Evolutionary conservation across 148 eudicot species (phyloP).

Genomic region (Rheum nobile): DNA sequence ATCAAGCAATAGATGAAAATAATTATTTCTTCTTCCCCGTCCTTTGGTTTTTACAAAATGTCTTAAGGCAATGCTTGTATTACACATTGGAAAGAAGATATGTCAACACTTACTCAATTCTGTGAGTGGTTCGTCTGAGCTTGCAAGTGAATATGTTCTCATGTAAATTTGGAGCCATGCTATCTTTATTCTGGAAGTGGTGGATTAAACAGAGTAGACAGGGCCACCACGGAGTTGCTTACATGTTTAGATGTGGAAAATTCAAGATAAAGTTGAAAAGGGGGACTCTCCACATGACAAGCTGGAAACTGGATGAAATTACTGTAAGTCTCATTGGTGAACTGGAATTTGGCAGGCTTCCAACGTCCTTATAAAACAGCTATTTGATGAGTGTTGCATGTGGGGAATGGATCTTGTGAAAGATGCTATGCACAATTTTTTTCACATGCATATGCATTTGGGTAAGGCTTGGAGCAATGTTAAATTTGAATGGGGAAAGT

Average conservation of each 20-base stretch:
- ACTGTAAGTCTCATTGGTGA: background rate
- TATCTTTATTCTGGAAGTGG: background rate
- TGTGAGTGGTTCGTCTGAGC: too few relatives aligned
- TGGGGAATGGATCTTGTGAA: constrained; percentile 20
- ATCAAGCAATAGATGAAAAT: too few relatives aligned
- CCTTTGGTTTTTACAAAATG: too few relatives aligned
- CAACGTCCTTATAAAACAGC: background rate
- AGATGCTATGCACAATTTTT: constrained; percentile 7
- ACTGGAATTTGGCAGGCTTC: background rate
- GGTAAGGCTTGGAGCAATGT: background rate
- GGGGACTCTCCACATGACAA: background rate
- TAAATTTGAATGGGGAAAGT: background rate
- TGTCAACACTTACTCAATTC: too few relatives aligned
- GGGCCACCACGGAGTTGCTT: background rate
- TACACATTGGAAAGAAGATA: too few relatives aligned
- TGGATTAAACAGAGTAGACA: background rate
- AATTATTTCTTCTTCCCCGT: too few relatives aligned
- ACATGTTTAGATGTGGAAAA: background rate
- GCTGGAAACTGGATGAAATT: background rate
- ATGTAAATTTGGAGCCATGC: background rate
- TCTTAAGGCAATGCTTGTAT: too few relatives aligned
- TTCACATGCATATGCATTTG: constrained; percentile 9
- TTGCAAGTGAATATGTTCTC: too few relatives aligned
- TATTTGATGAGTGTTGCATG: background rate
- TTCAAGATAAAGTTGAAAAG: background rate